These are phyloP conservation scores for Neodidymelliopsis sp. DNA, from an alignment of 2,329 filamentous ascomycete species.

Conservation along the genomic window DNA sequence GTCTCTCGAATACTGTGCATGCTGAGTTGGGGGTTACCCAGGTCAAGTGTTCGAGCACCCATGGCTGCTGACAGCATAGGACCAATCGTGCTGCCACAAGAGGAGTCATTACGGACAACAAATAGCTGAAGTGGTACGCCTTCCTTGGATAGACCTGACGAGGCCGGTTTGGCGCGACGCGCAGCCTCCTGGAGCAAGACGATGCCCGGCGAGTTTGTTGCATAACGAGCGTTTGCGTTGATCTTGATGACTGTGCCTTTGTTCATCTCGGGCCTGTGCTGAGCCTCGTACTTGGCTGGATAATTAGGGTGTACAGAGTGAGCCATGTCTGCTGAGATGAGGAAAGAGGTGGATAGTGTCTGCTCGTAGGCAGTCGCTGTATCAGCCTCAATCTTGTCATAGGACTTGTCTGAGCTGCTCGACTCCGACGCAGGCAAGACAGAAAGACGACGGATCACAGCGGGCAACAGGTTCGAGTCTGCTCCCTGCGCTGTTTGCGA, in stretches of 20 bases:
- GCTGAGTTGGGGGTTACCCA: constrained; percentile 91
- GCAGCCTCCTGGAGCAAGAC: constrained; percentile 91
- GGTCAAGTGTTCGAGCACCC: constrained; percentile 86
- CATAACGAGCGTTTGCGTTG: constrained; percentile 97
- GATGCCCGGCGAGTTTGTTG: constrained; percentile 94
- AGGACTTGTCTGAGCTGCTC: constrained; percentile 67
- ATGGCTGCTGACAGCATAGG: constrained; percentile 92
- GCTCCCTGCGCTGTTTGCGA: constrained; percentile 92
- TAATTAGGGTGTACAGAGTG: constrained; percentile 98
- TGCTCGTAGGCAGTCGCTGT: constrained; percentile 88
- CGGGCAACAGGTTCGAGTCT: constrained; percentile 87
- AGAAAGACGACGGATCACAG: constrained; percentile 85
- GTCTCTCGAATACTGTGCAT: constrained; percentile 99
- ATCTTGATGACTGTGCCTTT: constrained; percentile 96
- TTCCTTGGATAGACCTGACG: constrained; percentile 55
- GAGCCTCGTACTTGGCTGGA: constrained; percentile 84
- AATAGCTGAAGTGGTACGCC: constrained; percentile 92
- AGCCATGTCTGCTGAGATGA: constrained; percentile 97
- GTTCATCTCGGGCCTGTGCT: constrained; percentile 95
- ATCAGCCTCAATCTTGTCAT: constrained; percentile 67
- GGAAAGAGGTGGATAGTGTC: constrained; percentile 87
- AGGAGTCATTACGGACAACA: constrained; percentile 93
- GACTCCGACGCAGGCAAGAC: constrained; percentile 71
- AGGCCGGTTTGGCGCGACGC: constrained; percentile 61
- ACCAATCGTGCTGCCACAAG: constrained; percentile 95